Base-by-base conservation (phyloP, 2,329 filamentous ascomycete genomes). In the Pseudogymnoascus sp. region DNA sequence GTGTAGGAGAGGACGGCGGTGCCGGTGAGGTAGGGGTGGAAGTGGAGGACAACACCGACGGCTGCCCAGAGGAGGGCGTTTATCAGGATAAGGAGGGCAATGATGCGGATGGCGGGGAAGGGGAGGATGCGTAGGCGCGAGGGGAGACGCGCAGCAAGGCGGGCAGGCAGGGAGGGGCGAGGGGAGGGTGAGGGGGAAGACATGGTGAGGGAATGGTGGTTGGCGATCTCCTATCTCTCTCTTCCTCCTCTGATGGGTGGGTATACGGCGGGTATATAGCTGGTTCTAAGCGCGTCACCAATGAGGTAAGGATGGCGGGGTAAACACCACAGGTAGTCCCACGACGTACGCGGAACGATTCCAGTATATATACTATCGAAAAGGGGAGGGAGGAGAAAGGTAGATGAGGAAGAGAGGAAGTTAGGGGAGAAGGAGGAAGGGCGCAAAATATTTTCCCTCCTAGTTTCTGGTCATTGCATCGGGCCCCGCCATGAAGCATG, bases 1-100 rank as follows among this genome's bases (percentile, higher is more conserved):
- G 90, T 90, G 74, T 95, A 97, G 25, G 92, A 87, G 0, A 97
- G 82, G 1, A 92, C 86, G 1, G 92, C 90, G 2, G 92, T 87
- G 1, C 89, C 89, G 58, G 92, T 84, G 64, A 97, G 81, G 0
- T 80, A 76, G 0, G 82, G 78, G 71, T 83, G 59, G 66, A 77
- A 79, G 65, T 75, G 77, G 16, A 86, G 75, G 18, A 84, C 76
- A 4, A 85, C 73, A 63, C 76, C 84, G 22, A 77, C 75, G 14
- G 74, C 76, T 59, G 77, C 75, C 85, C 85, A 87, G 47, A 84
- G 74, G 11, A 81, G 1, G 59, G 77, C 65, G 72, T 88, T 87
- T 66, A 80, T 70, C 39, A 73, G 9, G 8, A 81, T 65, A 54
- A 87, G 75, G 20, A 79, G 67, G 18, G 71, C 63, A 62, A 87